A percentile compares a stretch with the other conserved stretches of the same genome.
phyloP scores from a whole-genome alignment of 2,329 filamentous ascomycete genomes.

The Trichoderma breve region DNA sequence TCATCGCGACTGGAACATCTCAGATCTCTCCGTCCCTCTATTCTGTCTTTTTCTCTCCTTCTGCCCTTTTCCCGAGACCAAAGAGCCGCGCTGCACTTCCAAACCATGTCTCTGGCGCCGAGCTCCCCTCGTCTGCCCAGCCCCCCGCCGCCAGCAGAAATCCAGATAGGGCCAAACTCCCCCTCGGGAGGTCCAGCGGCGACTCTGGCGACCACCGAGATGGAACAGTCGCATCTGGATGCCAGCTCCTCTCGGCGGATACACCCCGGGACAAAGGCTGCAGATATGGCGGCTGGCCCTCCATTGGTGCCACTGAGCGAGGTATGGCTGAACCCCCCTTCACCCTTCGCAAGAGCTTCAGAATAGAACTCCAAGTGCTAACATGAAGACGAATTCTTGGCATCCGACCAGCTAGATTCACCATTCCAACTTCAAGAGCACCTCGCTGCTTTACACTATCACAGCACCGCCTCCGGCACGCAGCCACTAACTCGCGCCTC shows the following conservation, averaged over 20 bases:
- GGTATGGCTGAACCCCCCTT: constrained; percentile 45
- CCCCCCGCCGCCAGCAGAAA: constrained; percentile 90
- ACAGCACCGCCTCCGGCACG: constrained; percentile 67
- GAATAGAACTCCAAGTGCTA: neutral
- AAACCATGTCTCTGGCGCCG: constrained; percentile 58
- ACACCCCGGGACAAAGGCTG: constrained; percentile 86
- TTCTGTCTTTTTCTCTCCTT: neutral
- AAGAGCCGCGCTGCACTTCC: neutral
- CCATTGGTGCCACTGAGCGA: constrained; percentile 82
- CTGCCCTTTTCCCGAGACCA: neutral
- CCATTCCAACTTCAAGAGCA: constrained; percentile 98
- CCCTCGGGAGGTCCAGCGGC: constrained; percentile 58
- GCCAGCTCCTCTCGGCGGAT: constrained; percentile 79
- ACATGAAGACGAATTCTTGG: neutral
- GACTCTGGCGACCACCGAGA: constrained; percentile 59
- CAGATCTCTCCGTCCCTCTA: neutral
- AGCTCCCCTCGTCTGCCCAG: constrained; percentile 91
- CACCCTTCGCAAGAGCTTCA: neutral
- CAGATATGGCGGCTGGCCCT: constrained; percentile 88
- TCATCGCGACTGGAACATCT: neutral
- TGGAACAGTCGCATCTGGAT: constrained; percentile 64
- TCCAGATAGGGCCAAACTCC: constrained; percentile 81
- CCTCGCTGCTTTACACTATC: constrained; percentile 85
- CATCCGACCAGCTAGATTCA: constrained; percentile 74
- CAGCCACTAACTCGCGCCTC: constrained; percentile 72